Base-by-base conservation (phyloP, 768 basidiomycete genomes). In the Xerocomus spinulosus region DNA sequence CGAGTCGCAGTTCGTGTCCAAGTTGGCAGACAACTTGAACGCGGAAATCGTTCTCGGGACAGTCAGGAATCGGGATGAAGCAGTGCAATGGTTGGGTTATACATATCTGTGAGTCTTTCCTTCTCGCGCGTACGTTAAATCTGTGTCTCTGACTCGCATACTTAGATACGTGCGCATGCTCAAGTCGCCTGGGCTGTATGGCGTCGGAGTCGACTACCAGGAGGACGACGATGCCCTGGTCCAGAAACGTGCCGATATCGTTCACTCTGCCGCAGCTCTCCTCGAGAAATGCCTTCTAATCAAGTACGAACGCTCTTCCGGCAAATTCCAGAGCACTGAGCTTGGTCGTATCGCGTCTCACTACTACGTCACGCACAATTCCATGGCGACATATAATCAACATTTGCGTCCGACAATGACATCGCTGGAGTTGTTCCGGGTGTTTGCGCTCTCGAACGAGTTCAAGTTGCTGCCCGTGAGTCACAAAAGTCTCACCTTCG, bases 31-130 rank as follows among this genome's bases (percentile, higher is more conserved):
- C 62, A 95, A 96, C 61, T 67, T 98, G 58, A 98, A 98, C 65
- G 96, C 95, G 13, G 96, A 98, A 72, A 87, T 98, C 35, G 95
- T 98, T 1, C 74, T 96, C 15, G 96, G 96, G 5, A 94, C 89
- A 0, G 84, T 98, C 46, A 75, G 96, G 55, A 98, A 96, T 68
- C 76, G 94, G 18, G 93, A 98, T 59, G 95, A 98, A 61, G 96
- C 92, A 6, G 94, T 97, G 2, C 91, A 96, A 61, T 98, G 94
- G 95, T 70, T 96, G 10, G 93, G 93, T 0, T 96, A 94, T 60
- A 94, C 92, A 0, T 97, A 94, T 66, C 64, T 93, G 87, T 92
- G 61, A 42, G 41, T 23, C 42, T 46, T 55, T 17, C 39, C 35
- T 45, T 37, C 25, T 28, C 38, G n/a, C n/a, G n/a, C n/a, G n/a